Percentiles rank a stretch among this genome's conserved stretches.
Conservation (phyloP, 805 yeast genomes). For the Candida lessepsii region DNA sequence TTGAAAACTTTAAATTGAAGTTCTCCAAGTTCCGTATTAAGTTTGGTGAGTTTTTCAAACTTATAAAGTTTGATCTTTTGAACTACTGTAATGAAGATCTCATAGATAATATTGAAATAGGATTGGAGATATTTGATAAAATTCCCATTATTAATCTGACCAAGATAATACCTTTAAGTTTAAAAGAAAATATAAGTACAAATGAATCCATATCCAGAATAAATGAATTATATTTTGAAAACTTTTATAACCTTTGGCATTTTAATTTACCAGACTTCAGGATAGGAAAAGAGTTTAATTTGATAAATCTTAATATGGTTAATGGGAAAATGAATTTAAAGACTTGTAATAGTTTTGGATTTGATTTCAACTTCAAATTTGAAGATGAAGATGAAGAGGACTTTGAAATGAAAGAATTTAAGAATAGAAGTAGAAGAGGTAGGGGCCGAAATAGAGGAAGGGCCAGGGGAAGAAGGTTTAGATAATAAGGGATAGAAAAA, state of each 20-base stretch:
- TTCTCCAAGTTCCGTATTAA: constrained; percentile 61
- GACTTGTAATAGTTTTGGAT: constrained; percentile 55
- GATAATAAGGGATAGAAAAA: not conserved
- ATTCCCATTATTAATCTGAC: constrained; percentile 49
- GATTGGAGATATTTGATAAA: constrained; percentile 60
- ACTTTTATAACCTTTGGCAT: constrained; percentile 77
- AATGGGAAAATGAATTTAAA: constrained; percentile 50
- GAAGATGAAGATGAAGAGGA: constrained; percentile 15
- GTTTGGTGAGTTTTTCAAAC: constrained; percentile 62
- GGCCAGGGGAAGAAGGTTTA: constrained; percentile 10
- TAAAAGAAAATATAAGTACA: constrained; percentile 25
- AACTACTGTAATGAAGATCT: constrained; percentile 30
- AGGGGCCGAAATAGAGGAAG: constrained; percentile 18
- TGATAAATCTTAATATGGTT: constrained; percentile 46
- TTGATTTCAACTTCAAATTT: constrained; percentile 53
- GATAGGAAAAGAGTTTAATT: constrained; percentile 16
- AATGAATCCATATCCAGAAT: constrained; percentile 27
- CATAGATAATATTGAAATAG: constrained; percentile 49
- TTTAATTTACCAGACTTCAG: constrained; percentile 63
- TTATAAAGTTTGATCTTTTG: constrained; percentile 53
- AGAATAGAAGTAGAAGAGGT: constrained; percentile 17
- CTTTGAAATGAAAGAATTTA: constrained; percentile 15
- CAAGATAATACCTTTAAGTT: constrained; percentile 42
- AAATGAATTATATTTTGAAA: constrained; percentile 60
- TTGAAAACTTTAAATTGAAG: constrained; percentile 62